Evolutionary conservation across 352 stramenopile species (phyloP).

Genomic region (Globisporangium radiosum): DNA sequence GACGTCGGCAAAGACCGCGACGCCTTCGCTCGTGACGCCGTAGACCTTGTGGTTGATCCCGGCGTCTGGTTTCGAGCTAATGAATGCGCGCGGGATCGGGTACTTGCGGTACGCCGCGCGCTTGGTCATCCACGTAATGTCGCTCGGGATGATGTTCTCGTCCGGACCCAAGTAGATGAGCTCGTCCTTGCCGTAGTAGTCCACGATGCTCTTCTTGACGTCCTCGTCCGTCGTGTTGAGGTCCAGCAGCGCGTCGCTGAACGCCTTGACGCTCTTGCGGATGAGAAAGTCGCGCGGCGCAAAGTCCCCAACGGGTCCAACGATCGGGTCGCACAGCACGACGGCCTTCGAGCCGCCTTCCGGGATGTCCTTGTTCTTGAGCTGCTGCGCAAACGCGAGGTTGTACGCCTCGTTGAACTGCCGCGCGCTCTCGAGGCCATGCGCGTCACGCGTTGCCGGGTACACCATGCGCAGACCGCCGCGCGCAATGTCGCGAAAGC

Average conservation of each 20-base stretch:
- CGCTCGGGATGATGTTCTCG: constrained; percentile 75
- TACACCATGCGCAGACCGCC: constrained; percentile 77
- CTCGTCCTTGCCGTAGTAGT: constrained; percentile 81
- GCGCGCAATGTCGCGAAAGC: constrained; percentile 78
- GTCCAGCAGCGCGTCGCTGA: constrained; percentile 84
- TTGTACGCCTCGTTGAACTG: constrained; percentile 85
- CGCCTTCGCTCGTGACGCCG: constrained; percentile 75
- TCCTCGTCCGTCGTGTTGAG: constrained; percentile 70
- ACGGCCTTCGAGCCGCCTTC: constrained; percentile 82
- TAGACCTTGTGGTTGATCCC: constrained; percentile 88
- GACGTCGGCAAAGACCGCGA: constrained; percentile 78
- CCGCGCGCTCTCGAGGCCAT: constrained; percentile 57
- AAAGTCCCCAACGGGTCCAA: constrained; percentile 65
- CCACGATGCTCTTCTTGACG: constrained; percentile 64
- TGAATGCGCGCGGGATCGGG: constrained; percentile 76
- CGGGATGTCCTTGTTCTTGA: constrained; percentile 88
- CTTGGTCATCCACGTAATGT: constrained; percentile 83
- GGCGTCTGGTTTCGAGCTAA: constrained; percentile 78
- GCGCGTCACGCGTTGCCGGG: constrained; percentile 50
- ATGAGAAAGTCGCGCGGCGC: constrained; percentile 86
- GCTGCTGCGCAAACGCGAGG: constrained; percentile 77
- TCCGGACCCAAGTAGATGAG: constrained; percentile 80
- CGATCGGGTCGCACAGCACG: constrained; percentile 70
- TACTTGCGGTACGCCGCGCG: constrained; percentile 73
- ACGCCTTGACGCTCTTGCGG: constrained; percentile 96